These are phyloP conservation scores for Boeremia exigua DNA, from an alignment of 2,329 filamentous ascomycete genomes.

Conservation along the genomic window DNA sequence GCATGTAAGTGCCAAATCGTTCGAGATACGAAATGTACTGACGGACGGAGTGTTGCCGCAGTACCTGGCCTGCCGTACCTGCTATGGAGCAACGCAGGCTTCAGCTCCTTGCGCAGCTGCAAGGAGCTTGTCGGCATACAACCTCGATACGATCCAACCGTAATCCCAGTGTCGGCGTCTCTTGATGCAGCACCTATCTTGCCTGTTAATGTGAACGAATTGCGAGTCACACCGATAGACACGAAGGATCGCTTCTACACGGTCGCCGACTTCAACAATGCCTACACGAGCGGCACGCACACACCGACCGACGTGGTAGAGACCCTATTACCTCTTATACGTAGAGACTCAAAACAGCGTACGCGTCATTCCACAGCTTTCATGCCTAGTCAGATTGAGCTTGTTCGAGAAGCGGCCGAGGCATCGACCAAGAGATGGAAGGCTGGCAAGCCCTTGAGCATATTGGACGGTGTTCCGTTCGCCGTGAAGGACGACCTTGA, in stretches of 20 bases:
- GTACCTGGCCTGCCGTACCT: constrained; percentile 66
- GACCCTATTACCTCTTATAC: constrained; percentile 73
- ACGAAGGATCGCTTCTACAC: constrained; percentile 54
- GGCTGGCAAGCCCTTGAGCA: constrained; percentile 67
- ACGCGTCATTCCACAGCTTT: constrained; percentile 75
- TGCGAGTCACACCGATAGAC: constrained; percentile 26
- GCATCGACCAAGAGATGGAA: constrained; percentile 77
- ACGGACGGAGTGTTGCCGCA: constrained; percentile 61
- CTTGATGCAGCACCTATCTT: constrained; percentile 22
- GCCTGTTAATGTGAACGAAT: constrained; percentile 27
- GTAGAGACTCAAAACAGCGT: constrained; percentile 60
- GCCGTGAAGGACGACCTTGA: constrained; percentile 83
- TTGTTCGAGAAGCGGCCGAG: constrained; percentile 70
- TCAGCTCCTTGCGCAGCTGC: constrained; percentile 63
- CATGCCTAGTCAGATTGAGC: constrained; percentile 68
- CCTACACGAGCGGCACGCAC: constrained; percentile 71
- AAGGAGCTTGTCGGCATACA: constrained; percentile 61
- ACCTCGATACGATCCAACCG: constrained; percentile 63
- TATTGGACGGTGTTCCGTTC: constrained; percentile 82
- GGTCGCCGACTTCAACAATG: constrained; percentile 75
- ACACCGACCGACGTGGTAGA: constrained; percentile 77
- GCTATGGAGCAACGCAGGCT: constrained; percentile 76
- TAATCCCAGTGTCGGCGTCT: constrained; percentile 53
- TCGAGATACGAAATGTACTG: constrained; percentile 9
- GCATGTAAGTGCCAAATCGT: constrained; percentile 57